These are phyloP conservation scores for Colletotrichum sp. DNA, from an alignment of 2,329 filamentous ascomycete species.

Conservation along the genomic window DNA sequence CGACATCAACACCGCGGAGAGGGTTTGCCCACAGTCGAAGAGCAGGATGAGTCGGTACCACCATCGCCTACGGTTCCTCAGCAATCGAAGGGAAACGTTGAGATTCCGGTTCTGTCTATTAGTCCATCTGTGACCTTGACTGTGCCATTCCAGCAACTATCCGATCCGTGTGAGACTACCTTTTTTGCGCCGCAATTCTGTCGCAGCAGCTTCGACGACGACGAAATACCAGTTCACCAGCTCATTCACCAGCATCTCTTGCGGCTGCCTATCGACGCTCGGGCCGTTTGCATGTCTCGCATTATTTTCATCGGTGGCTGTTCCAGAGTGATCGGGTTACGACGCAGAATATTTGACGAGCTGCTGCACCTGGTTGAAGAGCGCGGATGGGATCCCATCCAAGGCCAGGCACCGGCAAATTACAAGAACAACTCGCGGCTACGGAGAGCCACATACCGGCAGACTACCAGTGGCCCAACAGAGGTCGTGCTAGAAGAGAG, in stretches of 20 bases:
- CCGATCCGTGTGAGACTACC: slow-evolving; percentile 75
- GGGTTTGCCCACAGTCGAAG: slow-evolving; percentile 57
- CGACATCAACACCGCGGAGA: slow-evolving; percentile 31
- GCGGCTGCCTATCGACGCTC: slow-evolving; percentile 78
- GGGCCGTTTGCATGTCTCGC: slow-evolving; percentile 85
- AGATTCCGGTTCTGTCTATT: slow-evolving; percentile 52
- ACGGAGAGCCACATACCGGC: slow-evolving; percentile 32
- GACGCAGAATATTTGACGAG: slow-evolving; percentile 77
- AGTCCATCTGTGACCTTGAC: slow-evolving; percentile 55
- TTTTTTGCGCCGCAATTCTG: slow-evolving; percentile 68
- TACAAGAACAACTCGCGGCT: slow-evolving; percentile 51
- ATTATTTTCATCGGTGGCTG: slow-evolving; percentile 87
- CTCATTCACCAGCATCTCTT: slow-evolving; percentile 80
- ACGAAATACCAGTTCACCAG: slow-evolving; percentile 80
- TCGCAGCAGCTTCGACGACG: slow-evolving; percentile 74
- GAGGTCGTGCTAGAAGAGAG: slow-evolving; percentile 4
- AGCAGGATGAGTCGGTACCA: slow-evolving; percentile 54
- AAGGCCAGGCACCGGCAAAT: slow-evolving; percentile 69
- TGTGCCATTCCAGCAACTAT: slow-evolving; percentile 72
- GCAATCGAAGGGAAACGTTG: slow-evolving; percentile 32
- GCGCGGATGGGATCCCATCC: slow-evolving; percentile 79
- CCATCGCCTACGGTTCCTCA: slow-evolving; percentile 22
- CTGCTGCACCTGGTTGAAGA: slow-evolving; percentile 68
- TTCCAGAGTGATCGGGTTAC: slow-evolving; percentile 79
- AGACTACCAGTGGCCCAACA: slow-evolving; percentile 22